These are phyloP conservation scores for Nissolia schottii DNA, from an alignment of 306 rosid species.

Conservation along the genomic window DNA sequence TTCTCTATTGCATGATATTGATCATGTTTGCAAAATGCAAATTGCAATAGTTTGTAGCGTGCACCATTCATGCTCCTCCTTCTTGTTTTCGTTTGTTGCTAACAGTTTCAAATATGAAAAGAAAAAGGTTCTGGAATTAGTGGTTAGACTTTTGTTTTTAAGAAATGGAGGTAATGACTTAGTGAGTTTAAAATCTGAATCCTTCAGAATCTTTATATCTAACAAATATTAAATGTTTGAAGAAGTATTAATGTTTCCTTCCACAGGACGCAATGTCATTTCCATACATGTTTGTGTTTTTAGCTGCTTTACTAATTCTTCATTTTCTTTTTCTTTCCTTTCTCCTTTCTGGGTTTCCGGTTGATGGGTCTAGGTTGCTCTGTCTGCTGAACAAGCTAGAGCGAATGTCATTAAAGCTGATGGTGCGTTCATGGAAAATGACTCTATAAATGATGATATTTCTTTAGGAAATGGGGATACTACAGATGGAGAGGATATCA, in stretches of 20 bases:
- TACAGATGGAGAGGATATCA: conserved; percentile 32
- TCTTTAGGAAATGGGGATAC: conserved; percentile 30
- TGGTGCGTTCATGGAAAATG: conserved; percentile 30
- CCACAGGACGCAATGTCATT: not conserved
- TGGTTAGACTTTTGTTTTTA: not conserved
- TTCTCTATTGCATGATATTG: not conserved
- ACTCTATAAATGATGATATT: conserved; percentile 27
- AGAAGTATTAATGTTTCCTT: conserved; percentile 1
- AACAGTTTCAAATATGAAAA: not conserved
- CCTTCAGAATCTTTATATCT: not conserved
- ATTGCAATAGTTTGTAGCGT: not conserved
- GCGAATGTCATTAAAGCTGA: conserved; percentile 42
- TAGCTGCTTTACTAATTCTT: conserved; percentile 23
- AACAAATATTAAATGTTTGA: not conserved
- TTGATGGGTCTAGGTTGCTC: conserved; percentile 47
- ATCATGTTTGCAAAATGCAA: too few relatives aligned
- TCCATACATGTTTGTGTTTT: conserved; percentile 13
- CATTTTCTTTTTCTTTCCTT: not conserved
- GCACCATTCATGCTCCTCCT: not conserved
- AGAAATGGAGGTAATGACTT: not conserved
- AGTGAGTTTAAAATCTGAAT: not conserved
- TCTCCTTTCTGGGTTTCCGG: conserved; percentile 6
- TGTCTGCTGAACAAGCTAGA: conserved; percentile 32
- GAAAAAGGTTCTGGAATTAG: not conserved
- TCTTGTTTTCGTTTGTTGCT: not conserved